Evolutionary conservation across 805 yeast genomes (phyloP), one percentile per base, ranked within the genome.

Genomic region (Ascoidea tarda): DNA sequence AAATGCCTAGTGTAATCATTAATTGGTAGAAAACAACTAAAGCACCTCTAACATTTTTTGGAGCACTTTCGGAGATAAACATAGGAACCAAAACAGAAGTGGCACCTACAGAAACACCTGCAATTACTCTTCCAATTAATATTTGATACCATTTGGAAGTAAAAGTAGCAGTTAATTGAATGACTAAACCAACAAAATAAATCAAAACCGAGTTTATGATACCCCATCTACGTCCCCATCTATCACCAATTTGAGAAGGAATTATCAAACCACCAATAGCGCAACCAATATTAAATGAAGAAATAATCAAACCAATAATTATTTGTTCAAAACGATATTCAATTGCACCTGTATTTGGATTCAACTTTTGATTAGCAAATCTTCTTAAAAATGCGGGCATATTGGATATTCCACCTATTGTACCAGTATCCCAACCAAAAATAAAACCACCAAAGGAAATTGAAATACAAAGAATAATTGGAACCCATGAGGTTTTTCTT

Each of bases 401-500:
- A 63, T 78, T 78, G 50, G 81, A 79, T 60, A 82, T 79, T 58
- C 87, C 87, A 46, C 85, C 80, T 65, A 82, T 77, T 57, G 88
- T 81, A 70, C 88, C 89, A 51, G 87, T 83, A 70, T 82, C 89
- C 75, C 82, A 82, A 55, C 89, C 89, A 61, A 81, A 83, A 48
- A 82, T 82, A 63, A 79, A 83, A 49, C 89, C 90, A 69, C 87
- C 88, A 57, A 83, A 83, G 38, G 87, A 85, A 58, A 83, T 77
- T 52, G 77, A 60, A n/a, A 72, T 59, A 67, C 80, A 76, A 49
- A 57, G 66, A 57, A 55, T 32, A 10, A 38, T 38, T 38, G 44
- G 14, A 2, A 38, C 8, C 44, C 44, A 38, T 4, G 8, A 8
- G 14, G 8, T 38, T 38, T 38, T 8, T 14, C 14, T 38, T 38